Conservation (phyloP, 2,329 filamentous ascomycete genomes). For the Fusarium nisikadoi region DNA sequence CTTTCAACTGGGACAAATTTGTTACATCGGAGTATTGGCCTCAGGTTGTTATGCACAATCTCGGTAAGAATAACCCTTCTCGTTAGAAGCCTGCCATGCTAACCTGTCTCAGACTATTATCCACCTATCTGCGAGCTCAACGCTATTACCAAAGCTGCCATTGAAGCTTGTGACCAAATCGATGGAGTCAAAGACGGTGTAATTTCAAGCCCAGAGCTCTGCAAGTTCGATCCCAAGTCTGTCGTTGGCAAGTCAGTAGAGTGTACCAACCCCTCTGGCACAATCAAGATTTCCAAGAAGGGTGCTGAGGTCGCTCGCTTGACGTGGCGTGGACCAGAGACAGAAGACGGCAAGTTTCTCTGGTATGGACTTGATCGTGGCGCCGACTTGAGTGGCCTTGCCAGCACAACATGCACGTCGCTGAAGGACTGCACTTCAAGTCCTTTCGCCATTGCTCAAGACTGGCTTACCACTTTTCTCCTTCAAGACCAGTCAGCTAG, state of each 20-base stretch:
- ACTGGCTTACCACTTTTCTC: slow-evolving; percentile 19
- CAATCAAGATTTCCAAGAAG: slow-evolving; percentile 1
- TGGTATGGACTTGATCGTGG: slow-evolving; percentile 26
- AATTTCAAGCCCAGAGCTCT: slow-evolving; percentile 27
- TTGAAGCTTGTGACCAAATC: slow-evolving; percentile 45
- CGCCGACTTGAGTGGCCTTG: not conserved
- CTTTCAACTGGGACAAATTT: slow-evolving; percentile 51
- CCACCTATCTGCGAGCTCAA: slow-evolving; percentile 49
- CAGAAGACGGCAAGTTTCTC: slow-evolving; percentile 13
- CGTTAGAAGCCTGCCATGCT: fast-evolving
- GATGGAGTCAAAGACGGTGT: slow-evolving; percentile 43
- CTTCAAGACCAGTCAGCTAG: not conserved
- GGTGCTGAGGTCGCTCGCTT: slow-evolving; percentile 8
- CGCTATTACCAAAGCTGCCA: slow-evolving; percentile 48
- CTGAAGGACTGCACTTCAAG: not conserved
- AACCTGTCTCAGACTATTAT: slow-evolving; percentile 26
- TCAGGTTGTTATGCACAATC: slow-evolving; percentile 35
- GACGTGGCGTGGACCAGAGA: slow-evolving; percentile 17
- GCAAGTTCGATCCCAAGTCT: slow-evolving; percentile 35
- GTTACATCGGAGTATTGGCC: slow-evolving; percentile 36
- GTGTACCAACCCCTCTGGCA: slow-evolving; percentile 7
- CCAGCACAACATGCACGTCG: slow-evolving; percentile 10
- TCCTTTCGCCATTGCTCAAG: slow-evolving; percentile 7
- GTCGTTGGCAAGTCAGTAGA: slow-evolving; percentile 25
- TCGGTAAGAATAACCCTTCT: not conserved